These are phyloP conservation scores for Aureobasidium uvarum DNA, from an alignment of 2,329 filamentous ascomycete species.

Conservation along the genomic window DNA sequence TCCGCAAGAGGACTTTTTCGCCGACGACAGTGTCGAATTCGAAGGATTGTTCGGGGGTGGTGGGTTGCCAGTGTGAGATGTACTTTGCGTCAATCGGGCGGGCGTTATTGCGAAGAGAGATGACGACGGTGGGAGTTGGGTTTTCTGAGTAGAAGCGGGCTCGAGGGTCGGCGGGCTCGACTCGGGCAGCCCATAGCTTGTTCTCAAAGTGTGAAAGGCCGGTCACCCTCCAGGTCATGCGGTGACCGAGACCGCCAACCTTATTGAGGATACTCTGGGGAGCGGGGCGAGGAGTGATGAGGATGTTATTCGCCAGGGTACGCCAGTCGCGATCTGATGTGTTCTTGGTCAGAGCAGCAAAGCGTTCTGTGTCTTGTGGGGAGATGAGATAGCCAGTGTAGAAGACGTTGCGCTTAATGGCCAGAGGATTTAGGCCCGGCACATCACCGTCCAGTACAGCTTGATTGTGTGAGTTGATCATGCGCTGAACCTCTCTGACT, in stretches of 20 bases:
- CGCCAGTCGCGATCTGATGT: conserved; percentile 60
- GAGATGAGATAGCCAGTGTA: conserved; percentile 90
- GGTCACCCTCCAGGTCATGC: conserved; percentile 79
- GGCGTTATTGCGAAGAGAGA: conserved; percentile 73
- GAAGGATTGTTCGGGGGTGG: conserved; percentile 67
- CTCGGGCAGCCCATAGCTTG: conserved; percentile 80
- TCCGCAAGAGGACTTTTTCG: conserved; percentile 78
- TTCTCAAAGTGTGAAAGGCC: conserved; percentile 73
- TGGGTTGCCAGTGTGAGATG: conserved; percentile 71
- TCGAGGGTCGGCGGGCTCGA: conserved; percentile 67
- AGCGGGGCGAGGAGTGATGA: conserved; percentile 79
- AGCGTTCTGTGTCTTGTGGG: conserved; percentile 65
- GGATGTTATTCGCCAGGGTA: conserved; percentile 81
- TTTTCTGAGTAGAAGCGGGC: conserved; percentile 77
- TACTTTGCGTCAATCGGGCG: conserved; percentile 75
- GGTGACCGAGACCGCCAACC: conserved; percentile 81
- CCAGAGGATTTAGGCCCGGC: conserved; percentile 53
- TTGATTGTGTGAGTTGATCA: conserved; percentile 84
- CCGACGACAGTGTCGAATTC: conserved; percentile 80
- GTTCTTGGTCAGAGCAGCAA: conserved; percentile 68
- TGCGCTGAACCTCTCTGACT: conserved; percentile 78
- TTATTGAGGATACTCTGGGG: conserved; percentile 71
- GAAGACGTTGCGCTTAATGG: conserved; percentile 70
- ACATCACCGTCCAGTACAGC: conserved; percentile 51
- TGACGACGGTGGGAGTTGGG: conserved; percentile 71